Evolutionary conservation across 2,329 filamentous ascomycete genomes (phyloP).

Genomic region (Paraconiothyrium brasiliense): DNA sequence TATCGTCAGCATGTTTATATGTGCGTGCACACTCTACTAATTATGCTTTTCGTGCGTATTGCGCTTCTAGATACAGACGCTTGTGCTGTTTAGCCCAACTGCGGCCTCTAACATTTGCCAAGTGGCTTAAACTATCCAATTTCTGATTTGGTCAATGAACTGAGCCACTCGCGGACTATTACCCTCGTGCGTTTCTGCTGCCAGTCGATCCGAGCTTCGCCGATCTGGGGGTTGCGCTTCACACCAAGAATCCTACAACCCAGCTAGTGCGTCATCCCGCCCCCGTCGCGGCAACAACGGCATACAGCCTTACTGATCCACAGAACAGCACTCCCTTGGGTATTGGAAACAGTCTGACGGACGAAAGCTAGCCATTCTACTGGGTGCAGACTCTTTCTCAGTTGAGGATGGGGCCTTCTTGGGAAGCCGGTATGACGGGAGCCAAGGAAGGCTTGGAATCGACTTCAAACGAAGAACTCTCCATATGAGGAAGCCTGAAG

Average conservation of each 20-base stretch:
- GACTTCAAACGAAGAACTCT: background rate
- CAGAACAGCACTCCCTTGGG: background rate
- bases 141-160: too few relatives aligned
- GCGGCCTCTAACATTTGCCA: too few relatives aligned
- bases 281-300: background rate
- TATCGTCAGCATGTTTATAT: background rate
- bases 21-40: background rate
- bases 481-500: background rate
- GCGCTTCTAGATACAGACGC: background rate
- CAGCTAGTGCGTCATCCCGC: conserved; percentile 3
- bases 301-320: background rate
- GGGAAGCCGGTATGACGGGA: background rate
- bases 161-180: too few relatives aligned
- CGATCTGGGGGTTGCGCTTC: background rate
- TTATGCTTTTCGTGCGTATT: background rate
- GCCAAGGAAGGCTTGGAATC: background rate
- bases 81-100: too few relatives aligned
- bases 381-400: background rate
- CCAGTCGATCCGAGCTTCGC: too few relatives aligned
- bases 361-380: background rate
- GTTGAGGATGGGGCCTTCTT: background rate
- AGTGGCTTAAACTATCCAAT: too few relatives aligned
- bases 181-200: too few relatives aligned
- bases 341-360: background rate
- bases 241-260: background rate